phyloP scores from a whole-genome alignment of 768 basidiomycete species.

The Amyloporia xantha region DNA sequence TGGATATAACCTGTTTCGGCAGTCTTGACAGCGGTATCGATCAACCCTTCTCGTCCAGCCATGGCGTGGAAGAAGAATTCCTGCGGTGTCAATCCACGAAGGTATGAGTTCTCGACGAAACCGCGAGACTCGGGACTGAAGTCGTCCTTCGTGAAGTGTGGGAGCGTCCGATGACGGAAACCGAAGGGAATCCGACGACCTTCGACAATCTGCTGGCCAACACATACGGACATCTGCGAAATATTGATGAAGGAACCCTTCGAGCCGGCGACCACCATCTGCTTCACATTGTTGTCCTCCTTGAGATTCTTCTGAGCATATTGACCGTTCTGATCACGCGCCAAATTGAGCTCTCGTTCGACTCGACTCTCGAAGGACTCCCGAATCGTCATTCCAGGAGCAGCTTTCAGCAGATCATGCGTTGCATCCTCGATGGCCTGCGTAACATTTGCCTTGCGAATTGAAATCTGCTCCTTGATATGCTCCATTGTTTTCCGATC shows the following conservation, averaged over 20 bases:
- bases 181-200: conserved; percentile 98
- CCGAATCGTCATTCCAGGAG: conserved; percentile 98
- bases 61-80: conserved; percentile 99
- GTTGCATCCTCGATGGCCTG: conserved; percentile 77
- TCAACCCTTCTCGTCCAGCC: conserved; percentile 98
- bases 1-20: conserved; percentile 99
- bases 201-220: conserved; percentile 97
- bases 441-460: conserved; percentile 75
- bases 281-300: conserved; percentile 99
- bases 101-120: conserved; percentile 98
- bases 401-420: conserved; percentile 80
- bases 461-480: conserved; percentile 77
- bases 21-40: conserved; percentile 99
- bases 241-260: conserved; percentile 99
- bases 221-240: conserved; percentile 99
- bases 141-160: conserved; percentile 98
- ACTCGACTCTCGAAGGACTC: conserved; percentile 96
- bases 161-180: conserved; percentile 92
- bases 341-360: conserved; percentile 86
- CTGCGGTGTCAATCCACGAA: conserved; percentile 92
- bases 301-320: conserved; percentile 96
- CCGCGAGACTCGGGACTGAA: conserved; percentile 97
- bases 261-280: conserved; percentile 99
- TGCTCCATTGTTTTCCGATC: conserved; percentile 81
- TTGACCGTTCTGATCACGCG: conserved; percentile 93